These are phyloP conservation scores for Lachancea kluyveri DNA, from an alignment of 805 yeast species.

Conservation along the genomic window DNA sequence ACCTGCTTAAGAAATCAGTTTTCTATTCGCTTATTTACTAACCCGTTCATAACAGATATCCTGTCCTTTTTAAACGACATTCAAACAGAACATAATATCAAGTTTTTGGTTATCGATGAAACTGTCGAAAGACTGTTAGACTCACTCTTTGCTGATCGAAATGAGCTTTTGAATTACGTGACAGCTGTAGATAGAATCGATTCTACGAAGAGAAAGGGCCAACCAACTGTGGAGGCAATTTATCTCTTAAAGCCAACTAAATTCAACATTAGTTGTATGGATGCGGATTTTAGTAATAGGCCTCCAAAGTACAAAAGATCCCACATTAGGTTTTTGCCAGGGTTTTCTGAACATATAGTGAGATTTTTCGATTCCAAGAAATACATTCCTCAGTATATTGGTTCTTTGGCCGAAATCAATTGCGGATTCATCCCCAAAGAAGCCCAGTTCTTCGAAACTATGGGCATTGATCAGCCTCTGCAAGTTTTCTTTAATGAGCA, in stretches of 20 bases:
- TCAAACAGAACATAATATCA: conserved; percentile 39
- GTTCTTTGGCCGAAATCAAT: conserved; percentile 36
- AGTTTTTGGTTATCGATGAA: conserved; percentile 52
- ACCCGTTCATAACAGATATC: conserved; percentile 3
- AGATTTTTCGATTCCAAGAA: conserved; percentile 24
- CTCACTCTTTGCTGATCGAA: conserved; percentile 36
- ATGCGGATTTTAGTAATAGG: conserved; percentile 60
- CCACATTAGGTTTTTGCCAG: conserved; percentile 68
- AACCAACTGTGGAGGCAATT: conserved; percentile 66
- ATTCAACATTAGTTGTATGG: conserved; percentile 67
- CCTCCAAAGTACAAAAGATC: conserved; percentile 74
- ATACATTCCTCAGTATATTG: conserved; percentile 24
- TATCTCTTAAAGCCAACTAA: conserved; percentile 68
- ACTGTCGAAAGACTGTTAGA: conserved; percentile 43
- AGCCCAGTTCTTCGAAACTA: conserved; percentile 55
- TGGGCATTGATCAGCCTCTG: conserved; percentile 56
- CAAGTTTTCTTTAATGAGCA: conserved; percentile 65
- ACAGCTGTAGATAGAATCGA: conserved; percentile 64
- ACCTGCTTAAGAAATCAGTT: background rate
- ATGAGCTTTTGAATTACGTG: conserved; percentile 45
- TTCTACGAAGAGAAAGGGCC: conserved; percentile 46
- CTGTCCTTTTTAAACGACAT: conserved; percentile 31
- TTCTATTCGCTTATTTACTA: no score
- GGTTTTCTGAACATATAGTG: conserved; percentile 33
- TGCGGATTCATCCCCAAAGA: conserved; percentile 62